A percentile compares a stretch with the other conserved stretches of the same genome.
Evolutionary conservation across 768 basidiomycete genomes (phyloP).

Genomic region (Mycena haematopus): DNA sequence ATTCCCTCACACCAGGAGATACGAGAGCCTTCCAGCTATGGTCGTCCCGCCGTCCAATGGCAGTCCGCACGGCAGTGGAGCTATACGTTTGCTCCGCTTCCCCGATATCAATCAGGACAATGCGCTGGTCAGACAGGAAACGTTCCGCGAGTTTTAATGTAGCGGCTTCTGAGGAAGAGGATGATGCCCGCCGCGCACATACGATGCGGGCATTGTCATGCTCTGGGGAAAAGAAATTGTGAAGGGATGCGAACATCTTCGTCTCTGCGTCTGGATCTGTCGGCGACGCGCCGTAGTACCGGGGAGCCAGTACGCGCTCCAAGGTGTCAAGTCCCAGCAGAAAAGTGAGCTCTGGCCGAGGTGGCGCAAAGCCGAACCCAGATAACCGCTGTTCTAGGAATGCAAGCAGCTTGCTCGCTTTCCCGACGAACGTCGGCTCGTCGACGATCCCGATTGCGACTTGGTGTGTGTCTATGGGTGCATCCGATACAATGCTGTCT

Average conservation of each 20-base stretch:
- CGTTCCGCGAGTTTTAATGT: conserved; percentile 46
- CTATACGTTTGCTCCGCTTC: conserved; percentile 43
- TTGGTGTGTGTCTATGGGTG: neutral
- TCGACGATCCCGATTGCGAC: conserved; percentile 84
- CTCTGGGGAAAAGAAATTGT: conserved; percentile 60
- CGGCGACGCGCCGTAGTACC: conserved; percentile 63
- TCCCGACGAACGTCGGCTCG: conserved; percentile 89
- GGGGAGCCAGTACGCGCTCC: conserved; percentile 74
- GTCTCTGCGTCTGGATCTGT: conserved; percentile 37
- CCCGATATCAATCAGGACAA: conserved; percentile 69
- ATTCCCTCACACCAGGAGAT: conserved; percentile 18
- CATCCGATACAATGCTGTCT: conserved; percentile 47
- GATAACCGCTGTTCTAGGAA: conserved; percentile 52
- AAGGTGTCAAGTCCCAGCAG: conserved; percentile 88
- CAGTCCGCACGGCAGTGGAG: conserved; percentile 22
- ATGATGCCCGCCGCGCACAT: conserved; percentile 60
- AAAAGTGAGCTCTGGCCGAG: conserved; percentile 62
- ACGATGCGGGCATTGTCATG: conserved; percentile 68
- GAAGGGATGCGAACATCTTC: conserved; percentile 63
- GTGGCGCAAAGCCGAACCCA: conserved; percentile 24
- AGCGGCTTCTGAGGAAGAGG: conserved; percentile 17
- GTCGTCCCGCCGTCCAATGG: conserved; percentile 10
- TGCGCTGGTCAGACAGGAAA: conserved; percentile 56
- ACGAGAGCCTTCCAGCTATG: conserved; percentile 16
- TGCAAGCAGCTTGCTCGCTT: conserved; percentile 63